Evolutionary conservation across 2,329 filamentous ascomycete species (phyloP), one percentile per base, ranked within the genome.

Genomic region (Cladophialophora carrionii): DNA sequence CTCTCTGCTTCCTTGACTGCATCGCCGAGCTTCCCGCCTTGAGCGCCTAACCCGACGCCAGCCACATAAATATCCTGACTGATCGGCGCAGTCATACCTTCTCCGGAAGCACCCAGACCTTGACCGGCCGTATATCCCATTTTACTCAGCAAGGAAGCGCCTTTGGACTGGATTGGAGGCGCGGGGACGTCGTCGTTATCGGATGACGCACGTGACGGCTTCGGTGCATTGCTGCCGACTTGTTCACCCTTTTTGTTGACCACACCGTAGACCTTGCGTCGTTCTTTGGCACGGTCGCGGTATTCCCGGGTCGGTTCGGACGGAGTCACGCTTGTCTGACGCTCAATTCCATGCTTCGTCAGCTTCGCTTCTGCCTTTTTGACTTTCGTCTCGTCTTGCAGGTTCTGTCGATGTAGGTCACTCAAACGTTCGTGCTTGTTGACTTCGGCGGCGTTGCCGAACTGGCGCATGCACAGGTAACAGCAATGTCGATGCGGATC

Each of bases 361-460:
- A 82, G 72, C 57, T 81, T 82, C 3, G 72, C 74, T 60, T 74
- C 72, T 7, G 77, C 80, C 67, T 75, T 77, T 2, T 74, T 72
- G 31, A 80, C 78, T 22, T 82, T 75, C 8, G 79, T 78, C 14
- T 82, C 79, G 61, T 85, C 81, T 64, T 83, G 78, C 43, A 87
- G 73, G 60, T 86, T 87, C 31, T 79, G 77, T 10, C 81, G 81
- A 71, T 89, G 87, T 31, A 85, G 76, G 61, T 85, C 78, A 68
- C 84, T 86, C 24, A 84, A 78, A 6, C 82, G 80, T 71, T 88
- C 85, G 73, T 90, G 87, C 65, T 82, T 80, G 68, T 84, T 83
- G 48, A 87, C 80, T 71, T 87, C 81, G 0, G 80, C 80, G 6
- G 80, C 76, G 0, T 79, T 79, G 60, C 84, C 84, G 70, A 88